Conservation (phyloP, 495 filamentous ascomycete species). For the Staphylotrichum tortipilum region DNA sequence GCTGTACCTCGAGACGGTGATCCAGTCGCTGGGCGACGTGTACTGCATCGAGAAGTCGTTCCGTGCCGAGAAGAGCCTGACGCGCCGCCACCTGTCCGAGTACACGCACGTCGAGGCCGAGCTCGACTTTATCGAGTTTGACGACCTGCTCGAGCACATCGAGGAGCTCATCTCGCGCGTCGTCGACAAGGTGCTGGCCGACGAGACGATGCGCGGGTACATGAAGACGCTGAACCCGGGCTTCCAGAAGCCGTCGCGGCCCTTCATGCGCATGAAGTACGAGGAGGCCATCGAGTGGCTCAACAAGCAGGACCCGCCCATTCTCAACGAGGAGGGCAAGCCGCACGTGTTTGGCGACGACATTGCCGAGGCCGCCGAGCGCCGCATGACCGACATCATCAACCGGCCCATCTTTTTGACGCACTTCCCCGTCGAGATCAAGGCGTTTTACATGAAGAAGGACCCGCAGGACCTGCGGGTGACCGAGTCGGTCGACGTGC, state of each 20-base stretch:
- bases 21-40: slow-evolving; percentile 84
- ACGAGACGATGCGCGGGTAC: slow-evolving; percentile 58
- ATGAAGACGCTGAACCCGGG: slow-evolving; percentile 79
- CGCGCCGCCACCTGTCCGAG: slow-evolving; percentile 87
- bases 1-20: slow-evolving; percentile 92
- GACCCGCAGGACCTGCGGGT: slow-evolving; percentile 72
- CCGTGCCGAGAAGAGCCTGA: slow-evolving; percentile 93
- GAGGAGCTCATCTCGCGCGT: slow-evolving; percentile 85
- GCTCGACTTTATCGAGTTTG: slow-evolving; percentile 90
- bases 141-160: slow-evolving; percentile 82
- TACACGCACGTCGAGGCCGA: slow-evolving; percentile 98
- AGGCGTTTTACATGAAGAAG: slow-evolving; percentile 99
- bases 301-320: slow-evolving; percentile 62
- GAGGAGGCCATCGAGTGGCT: slow-evolving; percentile 92
- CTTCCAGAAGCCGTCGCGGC: slow-evolving; percentile 74
- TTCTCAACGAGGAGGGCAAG: slow-evolving; percentile 85
- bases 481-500: slow-evolving; percentile 89
- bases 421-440: slow-evolving; percentile 95
- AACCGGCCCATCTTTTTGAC: slow-evolving; percentile 92
- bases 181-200: slow-evolving; percentile 62
- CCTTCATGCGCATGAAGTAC: slow-evolving; percentile 95
- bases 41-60: slow-evolving; percentile 98
- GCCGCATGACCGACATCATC: slow-evolving; percentile 93
- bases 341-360: slow-evolving; percentile 91
- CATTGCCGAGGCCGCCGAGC: slow-evolving; percentile 96